Conservation (phyloP, 352 stramenopile species). For the Phytopythium aichiense region DNA sequence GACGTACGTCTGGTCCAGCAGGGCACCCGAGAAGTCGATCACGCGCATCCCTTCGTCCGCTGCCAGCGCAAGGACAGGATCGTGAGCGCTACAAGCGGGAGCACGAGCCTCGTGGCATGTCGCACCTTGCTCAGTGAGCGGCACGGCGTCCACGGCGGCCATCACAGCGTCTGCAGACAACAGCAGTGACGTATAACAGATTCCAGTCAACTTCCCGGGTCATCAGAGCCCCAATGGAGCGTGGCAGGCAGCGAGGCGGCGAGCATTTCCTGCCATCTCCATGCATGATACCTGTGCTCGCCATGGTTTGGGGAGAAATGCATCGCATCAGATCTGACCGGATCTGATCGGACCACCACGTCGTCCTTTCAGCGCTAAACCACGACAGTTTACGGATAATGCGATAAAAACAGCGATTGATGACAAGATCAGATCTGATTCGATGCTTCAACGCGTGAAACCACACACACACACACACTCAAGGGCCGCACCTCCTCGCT, state of each 20-base stretch:
- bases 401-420: too few species aligned
- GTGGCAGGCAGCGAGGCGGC: not conserved
- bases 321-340: not conserved
- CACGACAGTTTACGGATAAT: too few species aligned
- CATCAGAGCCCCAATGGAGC: not conserved
- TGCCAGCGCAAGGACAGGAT: not conserved
- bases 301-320: not conserved
- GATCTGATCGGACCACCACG: too few species aligned
- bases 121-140: not conserved
- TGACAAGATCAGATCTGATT: too few species aligned
- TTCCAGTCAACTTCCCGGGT: not conserved
- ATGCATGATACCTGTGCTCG: not conserved
- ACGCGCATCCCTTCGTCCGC: slow-evolving; percentile 21
- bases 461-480: too few species aligned
- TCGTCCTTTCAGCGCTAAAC: too few species aligned
- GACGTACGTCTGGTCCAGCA: slow-evolving; percentile 67
- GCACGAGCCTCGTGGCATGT: too few species aligned
- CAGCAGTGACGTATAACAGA: not conserved
- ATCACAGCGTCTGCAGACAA: not conserved
- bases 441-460: too few species aligned
- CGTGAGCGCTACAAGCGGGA: not conserved
- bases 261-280: too few species aligned
- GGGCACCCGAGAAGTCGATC: slow-evolving; percentile 46
- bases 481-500: not conserved
- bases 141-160: not conserved